Percentiles rank a stretch among this genome's conserved stretches.
Conservation (phyloP, 306 rosid genomes). For the Argentina anserina region DNA sequence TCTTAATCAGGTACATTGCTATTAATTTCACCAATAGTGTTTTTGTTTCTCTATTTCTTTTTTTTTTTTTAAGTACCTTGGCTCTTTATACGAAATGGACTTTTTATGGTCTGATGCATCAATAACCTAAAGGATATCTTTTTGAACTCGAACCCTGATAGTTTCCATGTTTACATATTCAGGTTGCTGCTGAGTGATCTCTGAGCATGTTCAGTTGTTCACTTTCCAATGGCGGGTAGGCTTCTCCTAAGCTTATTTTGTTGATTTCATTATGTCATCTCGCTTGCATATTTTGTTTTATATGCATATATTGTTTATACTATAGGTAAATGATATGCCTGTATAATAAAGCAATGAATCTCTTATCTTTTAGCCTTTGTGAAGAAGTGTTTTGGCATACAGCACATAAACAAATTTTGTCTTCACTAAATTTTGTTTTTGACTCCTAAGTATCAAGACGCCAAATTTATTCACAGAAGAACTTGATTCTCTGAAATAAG, state of each 20-base stretch:
- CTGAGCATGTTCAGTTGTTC: background rate
- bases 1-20: conserved; percentile 69
- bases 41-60: background rate
- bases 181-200: conserved; percentile 61
- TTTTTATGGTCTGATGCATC: background rate
- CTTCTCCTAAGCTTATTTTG: conserved; percentile 16
- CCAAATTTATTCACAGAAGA: background rate
- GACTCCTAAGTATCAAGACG: background rate
- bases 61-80: background rate
- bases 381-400: background rate
- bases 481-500: background rate
- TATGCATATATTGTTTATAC: background rate
- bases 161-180: conserved; percentile 8
- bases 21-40: background rate
- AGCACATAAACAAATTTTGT: no score
- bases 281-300: conserved; percentile 5
- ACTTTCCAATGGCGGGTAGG: conserved; percentile 2
- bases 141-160: background rate
- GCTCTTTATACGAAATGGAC: background rate
- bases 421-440: background rate
- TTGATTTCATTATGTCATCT: background rate
- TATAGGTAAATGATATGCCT: conserved; percentile 20
- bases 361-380: background rate
- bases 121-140: background rate
- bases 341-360: conserved; percentile 10